Conservation (phyloP, 1,284 basidiomycete genomes). For the Ceratobasidium sp. region DNA sequence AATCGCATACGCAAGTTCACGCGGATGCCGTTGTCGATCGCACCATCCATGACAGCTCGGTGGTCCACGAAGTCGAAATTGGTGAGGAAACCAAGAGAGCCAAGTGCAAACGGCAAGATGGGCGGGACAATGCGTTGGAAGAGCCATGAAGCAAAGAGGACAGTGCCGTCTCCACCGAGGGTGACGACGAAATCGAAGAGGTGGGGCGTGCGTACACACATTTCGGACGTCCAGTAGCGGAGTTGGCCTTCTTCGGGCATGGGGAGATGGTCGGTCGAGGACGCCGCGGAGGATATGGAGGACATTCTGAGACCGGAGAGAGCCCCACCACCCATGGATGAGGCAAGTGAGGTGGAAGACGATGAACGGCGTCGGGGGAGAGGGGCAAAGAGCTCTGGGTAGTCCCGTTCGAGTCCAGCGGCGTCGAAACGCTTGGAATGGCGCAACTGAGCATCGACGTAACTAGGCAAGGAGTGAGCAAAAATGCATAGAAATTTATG, state of each 20-base stretch:
- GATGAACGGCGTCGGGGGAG: conserved; percentile 69
- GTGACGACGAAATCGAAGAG: conserved; percentile 99
- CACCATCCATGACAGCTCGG: conserved; percentile 87
- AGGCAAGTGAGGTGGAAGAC: conserved; percentile 62
- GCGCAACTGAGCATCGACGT: conserved; percentile 95
- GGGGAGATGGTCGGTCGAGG: conserved; percentile 40
- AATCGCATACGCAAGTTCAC: conserved; percentile 99
- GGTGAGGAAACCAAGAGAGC: conserved; percentile 97
- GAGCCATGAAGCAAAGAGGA: conserved; percentile 98
- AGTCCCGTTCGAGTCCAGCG: conserved; percentile 82
- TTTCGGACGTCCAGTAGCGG: conserved; percentile 96
- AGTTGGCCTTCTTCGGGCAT: conserved; percentile 83
- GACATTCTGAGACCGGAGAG: conserved; percentile 49
- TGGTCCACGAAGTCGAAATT: conserved; percentile 97
- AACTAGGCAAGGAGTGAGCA: conserved; percentile 61
- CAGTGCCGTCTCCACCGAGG: conserved; percentile 97
- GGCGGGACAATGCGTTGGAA: conserved; percentile 99
- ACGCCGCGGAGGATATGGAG: conserved; percentile 45
- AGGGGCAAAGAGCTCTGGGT: conserved; percentile 90
- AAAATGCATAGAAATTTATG: conserved; percentile 26
- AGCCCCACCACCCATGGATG: conserved; percentile 50
- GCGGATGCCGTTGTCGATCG: conserved; percentile 92
- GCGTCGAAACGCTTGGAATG: conserved; percentile 95
- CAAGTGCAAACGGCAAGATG: conserved; percentile 96
- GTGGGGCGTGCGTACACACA: conserved; percentile 93